Conservation (phyloP, 805 yeast genomes). For the Wickerhamiella alocasiicola region DNA sequence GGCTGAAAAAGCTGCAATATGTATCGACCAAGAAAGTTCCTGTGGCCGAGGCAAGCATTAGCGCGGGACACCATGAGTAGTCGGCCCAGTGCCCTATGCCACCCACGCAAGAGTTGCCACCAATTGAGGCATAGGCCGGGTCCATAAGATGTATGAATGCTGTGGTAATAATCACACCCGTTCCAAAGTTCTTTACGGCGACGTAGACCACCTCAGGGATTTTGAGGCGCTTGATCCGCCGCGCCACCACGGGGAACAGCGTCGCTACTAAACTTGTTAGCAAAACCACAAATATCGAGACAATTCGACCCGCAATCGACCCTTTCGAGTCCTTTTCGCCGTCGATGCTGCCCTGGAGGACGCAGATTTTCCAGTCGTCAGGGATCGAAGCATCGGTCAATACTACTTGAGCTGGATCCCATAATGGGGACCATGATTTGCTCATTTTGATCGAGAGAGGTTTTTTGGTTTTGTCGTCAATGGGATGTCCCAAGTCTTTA, state of each 20-base stretch:
- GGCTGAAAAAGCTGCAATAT: constrained; percentile 31
- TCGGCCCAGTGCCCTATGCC: constrained; percentile 35
- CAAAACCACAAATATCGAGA: constrained; percentile 42
- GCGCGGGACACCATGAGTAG: constrained; percentile 48
- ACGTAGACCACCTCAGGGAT: constrained; percentile 27
- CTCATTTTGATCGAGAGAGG: background rate
- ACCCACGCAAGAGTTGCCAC: constrained; percentile 31
- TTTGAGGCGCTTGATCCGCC: constrained; percentile 18
- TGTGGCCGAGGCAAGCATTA: constrained; percentile 37
- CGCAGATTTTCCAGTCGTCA: constrained; percentile 33
- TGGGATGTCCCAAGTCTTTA: background rate
- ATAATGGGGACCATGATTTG: constrained; percentile 18
- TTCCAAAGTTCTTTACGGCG: constrained; percentile 43
- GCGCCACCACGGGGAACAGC: constrained; percentile 34
- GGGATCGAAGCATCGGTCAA: constrained; percentile 24
- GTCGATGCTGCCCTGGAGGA: constrained; percentile 32
- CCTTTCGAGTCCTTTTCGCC: constrained; percentile 35
- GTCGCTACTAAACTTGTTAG: constrained; percentile 34
- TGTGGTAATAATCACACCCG: constrained; percentile 68
- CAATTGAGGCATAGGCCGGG: constrained; percentile 28
- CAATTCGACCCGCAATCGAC: constrained; percentile 41
- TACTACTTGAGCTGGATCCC: constrained; percentile 27
- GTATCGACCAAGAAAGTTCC: constrained; percentile 39
- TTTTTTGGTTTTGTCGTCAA: background rate
- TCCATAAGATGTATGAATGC: constrained; percentile 55